phyloP scores from a whole-genome alignment of 139 green algal species.

The Gonium pectorale region DNA sequence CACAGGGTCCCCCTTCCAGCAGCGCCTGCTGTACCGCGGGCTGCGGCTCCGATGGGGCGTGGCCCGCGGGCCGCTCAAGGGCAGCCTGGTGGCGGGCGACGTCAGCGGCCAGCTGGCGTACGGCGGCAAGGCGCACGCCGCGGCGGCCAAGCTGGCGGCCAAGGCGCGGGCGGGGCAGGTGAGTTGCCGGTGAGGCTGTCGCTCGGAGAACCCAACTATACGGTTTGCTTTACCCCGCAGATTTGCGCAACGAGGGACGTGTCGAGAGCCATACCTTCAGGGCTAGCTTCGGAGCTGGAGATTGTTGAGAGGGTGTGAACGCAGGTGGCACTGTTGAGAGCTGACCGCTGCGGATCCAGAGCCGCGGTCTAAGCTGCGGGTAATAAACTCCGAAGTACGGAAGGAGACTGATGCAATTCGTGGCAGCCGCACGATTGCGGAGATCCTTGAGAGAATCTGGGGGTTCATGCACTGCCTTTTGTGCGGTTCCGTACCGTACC shows the following conservation, averaged over 20 bases:
- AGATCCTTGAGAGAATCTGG: no score
- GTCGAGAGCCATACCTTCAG: not conserved
- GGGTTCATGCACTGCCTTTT: no score
- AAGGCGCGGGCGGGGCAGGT: conserved; percentile 24
- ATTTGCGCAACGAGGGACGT: conserved; percentile 3
- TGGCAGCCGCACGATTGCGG: no score
- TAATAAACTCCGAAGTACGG: no score
- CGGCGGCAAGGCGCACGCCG: conserved; percentile 16
- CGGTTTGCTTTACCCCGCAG: not conserved
- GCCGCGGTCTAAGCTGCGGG: no score
- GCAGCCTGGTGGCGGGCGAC: not conserved
- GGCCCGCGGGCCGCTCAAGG: conserved; percentile 14
- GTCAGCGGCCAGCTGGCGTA: conserved; percentile 35
- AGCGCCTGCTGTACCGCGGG: conserved; percentile 24
- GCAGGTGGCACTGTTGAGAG: no score
- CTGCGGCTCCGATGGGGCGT: conserved; percentile 13
- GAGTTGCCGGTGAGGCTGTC: not conserved
- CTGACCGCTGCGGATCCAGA: no score
- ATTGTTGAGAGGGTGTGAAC: not conserved
- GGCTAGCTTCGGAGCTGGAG: not conserved
- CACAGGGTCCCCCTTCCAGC: no score
- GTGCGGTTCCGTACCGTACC: no score
- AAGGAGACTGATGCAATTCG: no score
- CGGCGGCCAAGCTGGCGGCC: not conserved
- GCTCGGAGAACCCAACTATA: not conserved